Conservation (phyloP, 2,329 filamentous ascomycete genomes). For the Fusarium dlaminii region DNA sequence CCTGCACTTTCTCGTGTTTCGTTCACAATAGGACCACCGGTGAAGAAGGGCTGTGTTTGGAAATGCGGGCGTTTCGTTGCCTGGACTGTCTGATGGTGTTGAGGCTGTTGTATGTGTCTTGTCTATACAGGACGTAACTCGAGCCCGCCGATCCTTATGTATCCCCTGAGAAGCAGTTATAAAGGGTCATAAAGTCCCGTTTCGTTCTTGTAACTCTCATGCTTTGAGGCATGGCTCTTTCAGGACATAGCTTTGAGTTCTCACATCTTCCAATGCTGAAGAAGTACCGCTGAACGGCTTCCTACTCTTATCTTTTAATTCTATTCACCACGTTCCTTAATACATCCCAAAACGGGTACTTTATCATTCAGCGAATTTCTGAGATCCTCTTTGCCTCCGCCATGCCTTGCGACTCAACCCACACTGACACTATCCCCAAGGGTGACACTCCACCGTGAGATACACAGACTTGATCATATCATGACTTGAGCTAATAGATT, state of each 20-base stretch:
- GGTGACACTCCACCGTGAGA: not conserved
- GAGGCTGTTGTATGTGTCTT: not conserved
- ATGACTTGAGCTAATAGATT: not conserved
- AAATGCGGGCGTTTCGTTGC: not conserved
- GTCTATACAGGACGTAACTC: not conserved
- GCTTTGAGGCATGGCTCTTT: not conserved
- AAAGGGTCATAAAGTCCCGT: not conserved
- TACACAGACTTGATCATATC: not conserved
- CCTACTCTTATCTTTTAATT: not conserved
- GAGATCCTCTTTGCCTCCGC: not conserved
- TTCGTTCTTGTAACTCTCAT: not conserved
- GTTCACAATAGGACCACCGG: not conserved
- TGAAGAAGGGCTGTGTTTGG: constrained; percentile 6
- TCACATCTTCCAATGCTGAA: not conserved
- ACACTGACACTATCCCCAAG: not conserved
- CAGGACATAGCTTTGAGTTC: not conserved
- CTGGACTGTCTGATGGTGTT: constrained; percentile 1
- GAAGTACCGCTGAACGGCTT: not conserved
- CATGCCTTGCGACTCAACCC: constrained; percentile 9
- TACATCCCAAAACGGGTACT: not conserved
- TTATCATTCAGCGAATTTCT: not conserved
- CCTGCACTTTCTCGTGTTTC: not conserved
- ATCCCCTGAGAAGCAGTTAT: not conserved
- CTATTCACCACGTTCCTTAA: not conserved
- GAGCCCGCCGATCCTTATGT: not conserved